Evolutionary conservation across 768 basidiomycete species (phyloP), one percentile per base, ranked within the genome.

Genomic region (Psilocybe subaeruginosa): DNA sequence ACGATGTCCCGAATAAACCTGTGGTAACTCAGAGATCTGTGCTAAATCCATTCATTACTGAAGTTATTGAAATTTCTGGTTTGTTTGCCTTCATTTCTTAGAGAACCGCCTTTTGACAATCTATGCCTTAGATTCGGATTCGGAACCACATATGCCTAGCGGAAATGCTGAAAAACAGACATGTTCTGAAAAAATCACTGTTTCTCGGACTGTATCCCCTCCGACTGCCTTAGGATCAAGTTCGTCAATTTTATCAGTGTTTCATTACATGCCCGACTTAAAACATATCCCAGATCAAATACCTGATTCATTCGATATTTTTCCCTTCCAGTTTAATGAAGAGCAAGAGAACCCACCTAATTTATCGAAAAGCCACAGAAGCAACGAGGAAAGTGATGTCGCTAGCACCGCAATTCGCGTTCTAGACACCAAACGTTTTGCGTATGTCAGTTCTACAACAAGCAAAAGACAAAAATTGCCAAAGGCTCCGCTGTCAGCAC

Each of bases 41-140:
- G 14, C 16, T 8, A 16, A 27, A 35, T 19, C 33, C 3, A 46
- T 23, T 14, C 12, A 48, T 43, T 19, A 51, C 31, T 31, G 49
- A 50, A 37, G 62, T 70, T n/a, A 72, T 72, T 58, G 69, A 72
- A 55, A 66, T 72, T 29, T 66, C 70, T 54, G 70, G 69, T 70
- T 30, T 46, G 64, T 45, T 35, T 17, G 4, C 23, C 17, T 7
- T 35, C 12, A 4, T 12, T n/a, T 37, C 30, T 46, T 14, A 47
- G 8, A 52, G 19, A 33, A n/a, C 35, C 19, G 11, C 8, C 19
- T 8, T 5, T 46, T 43, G n/a, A 14, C 41, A 47, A 23, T 58
- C 23, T 29, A 23, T 19, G 9, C 56, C 11, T n/a, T 51, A 63
- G 67, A 70, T 47, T 66, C 68, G 16, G 70, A 66, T 43, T 65